Conservation (phyloP, 2,329 filamentous ascomycete species). For the Colletotrichum limetticola region DNA sequence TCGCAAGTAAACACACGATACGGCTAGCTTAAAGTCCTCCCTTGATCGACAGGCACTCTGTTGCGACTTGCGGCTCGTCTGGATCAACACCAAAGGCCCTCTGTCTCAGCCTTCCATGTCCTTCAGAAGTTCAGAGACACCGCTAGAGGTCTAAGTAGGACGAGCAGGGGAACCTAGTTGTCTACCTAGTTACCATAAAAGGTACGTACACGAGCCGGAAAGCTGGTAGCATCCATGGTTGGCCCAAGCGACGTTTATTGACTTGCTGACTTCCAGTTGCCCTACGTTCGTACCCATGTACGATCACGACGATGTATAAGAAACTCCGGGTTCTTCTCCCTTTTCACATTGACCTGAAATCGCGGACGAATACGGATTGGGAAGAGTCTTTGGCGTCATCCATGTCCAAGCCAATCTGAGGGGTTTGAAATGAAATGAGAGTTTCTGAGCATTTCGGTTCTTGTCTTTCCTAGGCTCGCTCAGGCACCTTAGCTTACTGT, state of each 20-base stretch:
- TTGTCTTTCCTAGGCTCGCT: not conserved
- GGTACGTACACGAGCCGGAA: not conserved
- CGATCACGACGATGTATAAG: not conserved
- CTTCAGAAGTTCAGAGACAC: too few species aligned
- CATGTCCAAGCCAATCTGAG: not conserved
- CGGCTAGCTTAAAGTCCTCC: not conserved
- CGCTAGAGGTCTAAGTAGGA: not conserved
- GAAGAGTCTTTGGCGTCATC: not conserved
- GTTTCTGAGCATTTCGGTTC: not conserved
- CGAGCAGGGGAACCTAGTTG: not conserved
- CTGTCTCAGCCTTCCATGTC: conserved; percentile 1
- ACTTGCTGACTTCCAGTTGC: not conserved
- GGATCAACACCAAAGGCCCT: not conserved
- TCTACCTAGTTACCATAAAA: not conserved
- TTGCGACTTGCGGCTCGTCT: not conserved
- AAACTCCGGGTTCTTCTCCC: not conserved
- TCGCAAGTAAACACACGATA: not conserved
- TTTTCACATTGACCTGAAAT: not conserved
- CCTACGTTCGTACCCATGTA: not conserved
- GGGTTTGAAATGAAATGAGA: not conserved
- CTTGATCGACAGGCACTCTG: not conserved
- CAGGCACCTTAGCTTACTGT: not conserved
- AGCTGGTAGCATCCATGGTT: not conserved
- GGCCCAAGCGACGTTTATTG: not conserved
- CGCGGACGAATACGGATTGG: not conserved